Percentiles rank a stretch among this genome's conserved stretches.
Evolutionary conservation across 1,139 yeast genomes (phyloP).

Genomic region (Taphrina communis): DNA sequence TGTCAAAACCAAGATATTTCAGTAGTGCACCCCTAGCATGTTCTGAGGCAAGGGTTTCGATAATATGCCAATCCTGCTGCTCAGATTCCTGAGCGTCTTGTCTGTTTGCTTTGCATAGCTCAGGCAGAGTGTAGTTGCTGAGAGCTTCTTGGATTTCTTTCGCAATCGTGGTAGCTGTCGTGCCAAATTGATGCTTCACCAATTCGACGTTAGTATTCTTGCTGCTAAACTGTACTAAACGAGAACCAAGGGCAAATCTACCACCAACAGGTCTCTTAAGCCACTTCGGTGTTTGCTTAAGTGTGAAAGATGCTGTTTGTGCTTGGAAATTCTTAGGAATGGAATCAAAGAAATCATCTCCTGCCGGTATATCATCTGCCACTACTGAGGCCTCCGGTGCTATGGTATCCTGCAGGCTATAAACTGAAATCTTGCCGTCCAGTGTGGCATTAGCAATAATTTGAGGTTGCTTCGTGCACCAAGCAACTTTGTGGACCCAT

Average conservation of each 20-base stretch:
- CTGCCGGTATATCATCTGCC: slow-evolving; percentile 59
- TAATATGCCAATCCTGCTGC: slow-evolving; percentile 76
- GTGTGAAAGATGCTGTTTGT: slow-evolving; percentile 57
- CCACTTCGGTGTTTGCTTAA: slow-evolving; percentile 89
- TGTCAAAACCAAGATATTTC: slow-evolving; percentile 48
- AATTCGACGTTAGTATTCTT: slow-evolving; percentile 59
- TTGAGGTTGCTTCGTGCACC: slow-evolving; percentile 89
- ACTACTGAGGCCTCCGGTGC: slow-evolving; percentile 45
- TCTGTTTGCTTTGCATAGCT: slow-evolving; percentile 62
- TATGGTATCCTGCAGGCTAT: slow-evolving; percentile 80
- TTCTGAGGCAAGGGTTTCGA: slow-evolving; percentile 61
- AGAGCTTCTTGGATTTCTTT: slow-evolving; percentile 65
- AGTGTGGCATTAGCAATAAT: slow-evolving; percentile 91
- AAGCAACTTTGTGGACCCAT: slow-evolving; percentile 88
- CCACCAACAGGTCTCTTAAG: slow-evolving; percentile 75
- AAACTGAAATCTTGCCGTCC: slow-evolving; percentile 83
- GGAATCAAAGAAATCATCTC: slow-evolving; percentile 84
- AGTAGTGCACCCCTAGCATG: slow-evolving; percentile 56
- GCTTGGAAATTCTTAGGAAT: slow-evolving; percentile 55
- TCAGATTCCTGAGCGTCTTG: slow-evolving; percentile 58
- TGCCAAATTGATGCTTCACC: slow-evolving; percentile 52
- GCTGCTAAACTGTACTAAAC: slow-evolving; percentile 65
- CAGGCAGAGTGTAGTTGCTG: slow-evolving; percentile 60
- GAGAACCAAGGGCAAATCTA: slow-evolving; percentile 93
- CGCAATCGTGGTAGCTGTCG: slow-evolving; percentile 52